Percentiles rank a stretch among this genome's conserved stretches.
phyloP scores from a whole-genome alignment of 345 rosid genomes.

The Eucalyptus sp. region DNA sequence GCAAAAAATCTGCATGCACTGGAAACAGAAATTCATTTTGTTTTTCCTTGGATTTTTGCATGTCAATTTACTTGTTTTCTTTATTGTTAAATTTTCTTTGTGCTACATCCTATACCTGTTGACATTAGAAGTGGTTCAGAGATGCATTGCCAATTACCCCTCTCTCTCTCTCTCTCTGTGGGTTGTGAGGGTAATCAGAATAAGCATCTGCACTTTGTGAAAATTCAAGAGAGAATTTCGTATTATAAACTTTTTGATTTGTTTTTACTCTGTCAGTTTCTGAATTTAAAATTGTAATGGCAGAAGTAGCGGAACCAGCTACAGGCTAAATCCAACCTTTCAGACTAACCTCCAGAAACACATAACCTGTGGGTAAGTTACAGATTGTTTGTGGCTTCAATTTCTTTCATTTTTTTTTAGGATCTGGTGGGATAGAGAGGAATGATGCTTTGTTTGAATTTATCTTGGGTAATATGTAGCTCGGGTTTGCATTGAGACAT shows the following conservation, averaged over 20 bases:
- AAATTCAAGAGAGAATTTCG: background rate
- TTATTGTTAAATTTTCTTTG: background rate
- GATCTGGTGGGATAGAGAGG: background rate
- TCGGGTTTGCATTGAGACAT: background rate
- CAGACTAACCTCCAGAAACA: constrained; percentile 71
- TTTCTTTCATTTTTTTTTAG: background rate
- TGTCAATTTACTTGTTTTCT: background rate
- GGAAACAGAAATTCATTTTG: background rate
- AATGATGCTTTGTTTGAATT: background rate
- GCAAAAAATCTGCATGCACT: background rate
- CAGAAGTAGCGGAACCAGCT: constrained; percentile 61
- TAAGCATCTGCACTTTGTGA: background rate
- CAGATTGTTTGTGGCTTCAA: background rate
- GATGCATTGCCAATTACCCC: background rate
- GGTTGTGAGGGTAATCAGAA: background rate
- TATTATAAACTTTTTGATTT: background rate
- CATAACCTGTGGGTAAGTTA: constrained; percentile 53
- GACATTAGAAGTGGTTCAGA: background rate
- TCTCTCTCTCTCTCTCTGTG: background rate
- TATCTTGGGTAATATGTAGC: background rate
- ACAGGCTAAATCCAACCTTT: constrained; percentile 65
- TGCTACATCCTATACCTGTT: background rate
- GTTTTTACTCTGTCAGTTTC: background rate
- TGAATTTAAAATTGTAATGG: background rate
- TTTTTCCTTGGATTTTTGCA: background rate